Conservation (phyloP, 495 filamentous ascomycete species). For the Diplogelasinospora grovesii region DNA sequence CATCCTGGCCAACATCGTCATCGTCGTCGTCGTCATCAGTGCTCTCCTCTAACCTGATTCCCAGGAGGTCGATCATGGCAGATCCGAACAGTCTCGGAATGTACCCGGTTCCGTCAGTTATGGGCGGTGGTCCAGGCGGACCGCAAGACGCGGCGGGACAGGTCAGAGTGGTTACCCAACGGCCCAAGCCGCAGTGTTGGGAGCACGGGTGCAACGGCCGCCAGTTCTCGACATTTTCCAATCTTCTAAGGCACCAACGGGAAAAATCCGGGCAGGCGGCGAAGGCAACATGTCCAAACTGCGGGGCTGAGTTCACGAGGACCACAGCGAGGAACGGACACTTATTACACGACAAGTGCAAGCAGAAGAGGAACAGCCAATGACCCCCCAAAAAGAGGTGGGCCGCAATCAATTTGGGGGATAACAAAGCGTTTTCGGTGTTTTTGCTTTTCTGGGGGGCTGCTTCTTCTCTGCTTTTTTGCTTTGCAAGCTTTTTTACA, state of each 20-base stretch:
- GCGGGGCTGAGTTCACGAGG: slow-evolving; percentile 84
- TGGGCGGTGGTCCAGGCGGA: slow-evolving; percentile 17
- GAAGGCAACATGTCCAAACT: slow-evolving; percentile 80
- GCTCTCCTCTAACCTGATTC: slow-evolving; percentile 12
- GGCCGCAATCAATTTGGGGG: too few relatives aligned
- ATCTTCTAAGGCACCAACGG: slow-evolving; percentile 84
- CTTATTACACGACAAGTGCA: slow-evolving; percentile 84
- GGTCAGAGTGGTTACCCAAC: slow-evolving; percentile 63
- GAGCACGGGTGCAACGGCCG: slow-evolving; percentile 93
- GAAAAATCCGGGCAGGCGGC: slow-evolving; percentile 85
- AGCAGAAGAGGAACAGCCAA: slow-evolving; percentile 44
- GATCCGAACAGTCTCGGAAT: slow-evolving; percentile 36
- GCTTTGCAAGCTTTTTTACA: background rate
- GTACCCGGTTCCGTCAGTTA: slow-evolving; percentile 34
- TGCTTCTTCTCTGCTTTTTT: background rate
- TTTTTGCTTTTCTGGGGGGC: background rate
- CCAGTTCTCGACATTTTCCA: slow-evolving; percentile 93
- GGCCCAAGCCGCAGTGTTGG: slow-evolving; percentile 90
- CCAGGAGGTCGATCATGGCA: slow-evolving; percentile 29
- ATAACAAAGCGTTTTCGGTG: too few relatives aligned
- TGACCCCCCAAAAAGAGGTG: background rate
- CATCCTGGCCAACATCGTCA: background rate
- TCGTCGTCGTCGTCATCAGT: background rate
- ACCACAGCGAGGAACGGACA: slow-evolving; percentile 90
- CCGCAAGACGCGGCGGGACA: slow-evolving; percentile 38